Evolutionary conservation across 257 asterid species (phyloP).

Genomic region (Plectranthus barbatus): DNA sequence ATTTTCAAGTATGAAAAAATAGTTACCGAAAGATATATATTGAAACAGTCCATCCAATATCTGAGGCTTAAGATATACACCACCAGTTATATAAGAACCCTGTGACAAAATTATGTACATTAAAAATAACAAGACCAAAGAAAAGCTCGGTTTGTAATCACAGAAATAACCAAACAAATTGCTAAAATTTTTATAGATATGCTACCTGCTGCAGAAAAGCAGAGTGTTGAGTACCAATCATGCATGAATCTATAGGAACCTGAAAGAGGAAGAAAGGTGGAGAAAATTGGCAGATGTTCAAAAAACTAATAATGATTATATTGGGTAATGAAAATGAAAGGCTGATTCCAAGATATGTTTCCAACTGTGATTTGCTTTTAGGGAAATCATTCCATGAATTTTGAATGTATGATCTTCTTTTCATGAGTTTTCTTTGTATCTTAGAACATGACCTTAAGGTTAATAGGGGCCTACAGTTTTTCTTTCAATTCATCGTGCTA

Average conservation of each 20-base stretch:
- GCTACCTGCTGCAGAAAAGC: conserved; percentile 94
- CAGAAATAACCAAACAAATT: neutral
- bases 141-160: neutral
- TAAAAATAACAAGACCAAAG: conserved; percentile 13
- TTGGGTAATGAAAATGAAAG: neutral
- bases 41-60: conserved; percentile 71
- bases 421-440: too few species aligned
- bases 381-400: neutral
- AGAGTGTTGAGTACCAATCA: conserved; percentile 77
- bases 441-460: neutral
- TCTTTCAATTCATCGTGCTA: too few species aligned
- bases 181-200: neutral
- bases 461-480: neutral
- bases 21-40: conserved; percentile 67
- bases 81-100: conserved; percentile 90
- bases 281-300: neutral
- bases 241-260: conserved; percentile 90
- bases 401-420: neutral
- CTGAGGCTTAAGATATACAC: conserved; percentile 88
- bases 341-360: neutral
- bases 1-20: conserved; percentile 10
- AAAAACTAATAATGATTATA: neutral
- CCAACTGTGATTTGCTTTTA: neutral
- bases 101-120: conserved; percentile 23
- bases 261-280: conserved; percentile 21